Conservation (phyloP, 441 rosid species). For the Brassica balearica region DNA sequence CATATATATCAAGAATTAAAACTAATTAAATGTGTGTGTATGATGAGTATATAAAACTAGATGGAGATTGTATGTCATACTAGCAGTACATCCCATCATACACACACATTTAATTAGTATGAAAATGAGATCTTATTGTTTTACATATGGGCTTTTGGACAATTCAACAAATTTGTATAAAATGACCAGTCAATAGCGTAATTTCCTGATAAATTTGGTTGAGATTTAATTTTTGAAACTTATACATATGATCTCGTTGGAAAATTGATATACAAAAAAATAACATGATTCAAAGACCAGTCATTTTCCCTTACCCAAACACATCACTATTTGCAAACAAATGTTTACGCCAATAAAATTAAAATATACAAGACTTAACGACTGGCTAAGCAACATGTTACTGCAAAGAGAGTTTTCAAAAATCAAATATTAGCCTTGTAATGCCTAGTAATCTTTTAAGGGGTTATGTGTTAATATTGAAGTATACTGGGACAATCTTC, state of each 20-base stretch:
- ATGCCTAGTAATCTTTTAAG: background rate
- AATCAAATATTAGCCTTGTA: background rate
- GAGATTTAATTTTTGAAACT: slow-evolving; percentile 10
- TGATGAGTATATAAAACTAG: background rate
- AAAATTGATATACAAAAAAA: background rate
- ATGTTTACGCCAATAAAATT: background rate
- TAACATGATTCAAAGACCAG: background rate
- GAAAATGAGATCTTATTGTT: background rate
- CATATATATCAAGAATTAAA: background rate
- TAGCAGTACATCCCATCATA: no score
- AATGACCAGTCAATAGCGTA: slow-evolving; percentile 34
- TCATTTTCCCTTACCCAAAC: slow-evolving; percentile 51
- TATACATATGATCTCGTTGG: slow-evolving; percentile 18
- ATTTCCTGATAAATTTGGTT: slow-evolving; percentile 20
- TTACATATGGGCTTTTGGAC: slow-evolving; percentile 2
- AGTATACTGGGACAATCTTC: slow-evolving; percentile 7
- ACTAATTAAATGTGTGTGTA: background rate
- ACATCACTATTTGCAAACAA: slow-evolving; percentile 5
- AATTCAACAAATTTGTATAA: background rate
- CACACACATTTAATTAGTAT: no score
- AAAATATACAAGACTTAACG: slow-evolving; percentile 31
- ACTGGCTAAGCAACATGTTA: slow-evolving; percentile 49
- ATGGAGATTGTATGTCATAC: no score
- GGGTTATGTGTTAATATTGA: background rate
- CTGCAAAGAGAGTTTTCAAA: slow-evolving; percentile 48